Evolutionary conservation across 176 grass and related monocot species (phyloP).

Genomic region (Canna indica): DNA sequence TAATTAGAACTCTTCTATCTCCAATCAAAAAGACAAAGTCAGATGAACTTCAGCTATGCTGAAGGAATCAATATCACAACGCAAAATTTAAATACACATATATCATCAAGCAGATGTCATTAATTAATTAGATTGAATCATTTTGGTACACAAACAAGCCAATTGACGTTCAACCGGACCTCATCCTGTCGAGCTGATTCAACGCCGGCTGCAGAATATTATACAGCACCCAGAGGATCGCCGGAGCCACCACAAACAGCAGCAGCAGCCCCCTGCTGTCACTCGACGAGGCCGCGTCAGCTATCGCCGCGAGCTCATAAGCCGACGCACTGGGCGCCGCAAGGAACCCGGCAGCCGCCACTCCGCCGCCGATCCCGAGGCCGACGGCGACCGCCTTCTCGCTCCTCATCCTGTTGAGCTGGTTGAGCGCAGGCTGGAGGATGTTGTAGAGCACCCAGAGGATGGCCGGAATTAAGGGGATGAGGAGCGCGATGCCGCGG

Average conservation of each 20-base stretch:
- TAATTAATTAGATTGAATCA: too few species aligned
- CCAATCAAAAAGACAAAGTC: too few species aligned
- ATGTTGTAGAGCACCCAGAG: slow-evolving; percentile 9
- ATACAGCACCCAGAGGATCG: slow-evolving; percentile 8
- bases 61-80: too few species aligned
- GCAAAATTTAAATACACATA: too few species aligned
- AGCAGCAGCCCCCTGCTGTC: slow-evolving; percentile 3
- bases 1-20: too few species aligned
- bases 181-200: slow-evolving; percentile 7
- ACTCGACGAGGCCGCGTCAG: background rate
- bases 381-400: slow-evolving; percentile 2
- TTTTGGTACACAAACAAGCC: background rate
- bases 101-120: too few species aligned
- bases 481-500: background rate
- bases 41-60: too few species aligned
- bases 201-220: slow-evolving; percentile 5
- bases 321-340: background rate
- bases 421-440: slow-evolving; percentile 12
- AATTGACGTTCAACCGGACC: background rate
- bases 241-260: slow-evolving; percentile 6
- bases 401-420: slow-evolving; percentile 4
- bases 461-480: background rate
- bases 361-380: background rate
- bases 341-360: background rate
- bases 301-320: background rate